phyloP scores from a whole-genome alignment of 2,329 filamentous ascomycete species.

The Coniella vitis region DNA sequence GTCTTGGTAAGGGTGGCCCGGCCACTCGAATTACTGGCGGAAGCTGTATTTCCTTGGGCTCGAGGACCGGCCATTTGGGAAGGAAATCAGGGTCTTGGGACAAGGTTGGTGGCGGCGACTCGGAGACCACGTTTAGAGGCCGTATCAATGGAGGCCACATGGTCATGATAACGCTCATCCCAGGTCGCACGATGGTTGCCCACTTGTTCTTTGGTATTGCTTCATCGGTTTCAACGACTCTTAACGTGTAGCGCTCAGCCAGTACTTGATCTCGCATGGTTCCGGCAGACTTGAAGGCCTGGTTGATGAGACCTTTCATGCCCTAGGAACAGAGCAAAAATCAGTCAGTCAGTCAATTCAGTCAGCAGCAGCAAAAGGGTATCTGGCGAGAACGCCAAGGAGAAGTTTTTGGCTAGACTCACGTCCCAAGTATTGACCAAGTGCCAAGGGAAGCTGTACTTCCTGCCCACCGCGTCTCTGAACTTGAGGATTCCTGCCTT shows the following conservation, averaged over 20 bases:
- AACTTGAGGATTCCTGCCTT: not conserved
- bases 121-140: no score
- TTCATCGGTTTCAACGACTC: not conserved
- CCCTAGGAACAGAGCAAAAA: not conserved
- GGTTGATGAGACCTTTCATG: not conserved
- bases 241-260: not conserved
- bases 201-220: not conserved
- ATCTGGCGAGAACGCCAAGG: not conserved
- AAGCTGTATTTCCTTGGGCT: no score
- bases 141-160: not conserved
- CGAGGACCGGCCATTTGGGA: no score
- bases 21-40: no score
- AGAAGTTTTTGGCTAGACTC: not conserved
- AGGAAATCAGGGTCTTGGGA: no score
- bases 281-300: not conserved
- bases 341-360: not conserved
- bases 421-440: not conserved
- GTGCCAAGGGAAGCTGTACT: not conserved
- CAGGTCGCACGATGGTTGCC: not conserved
- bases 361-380: not conserved
- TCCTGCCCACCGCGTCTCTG: not conserved
- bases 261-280: not conserved
- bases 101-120: no score
- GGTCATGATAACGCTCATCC: not conserved
- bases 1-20: no score